phyloP scores from a whole-genome alignment of 108 stramenopile species.

The Aurantiochytrium sp. region DNA sequence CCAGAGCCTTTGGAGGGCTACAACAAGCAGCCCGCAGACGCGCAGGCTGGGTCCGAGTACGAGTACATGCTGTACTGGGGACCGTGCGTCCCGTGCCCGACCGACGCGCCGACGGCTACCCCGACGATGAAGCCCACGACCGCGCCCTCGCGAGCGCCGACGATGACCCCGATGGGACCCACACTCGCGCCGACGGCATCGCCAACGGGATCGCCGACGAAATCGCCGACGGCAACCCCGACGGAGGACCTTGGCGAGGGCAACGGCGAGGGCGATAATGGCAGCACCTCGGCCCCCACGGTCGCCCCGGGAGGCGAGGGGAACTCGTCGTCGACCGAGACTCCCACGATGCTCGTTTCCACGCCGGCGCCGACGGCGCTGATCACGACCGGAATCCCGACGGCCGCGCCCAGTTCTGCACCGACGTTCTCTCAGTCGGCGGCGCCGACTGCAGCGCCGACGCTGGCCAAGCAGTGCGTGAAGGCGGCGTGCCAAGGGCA shows the following conservation, averaged over 20 bases:
- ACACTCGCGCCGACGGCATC: neutral
- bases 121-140: neutral
- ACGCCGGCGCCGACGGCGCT: no score
- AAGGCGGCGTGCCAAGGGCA: neutral
- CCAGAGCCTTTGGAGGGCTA: neutral
- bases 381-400: no score
- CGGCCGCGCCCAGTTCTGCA: no score
- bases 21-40: no score
- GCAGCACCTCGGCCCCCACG: no score
- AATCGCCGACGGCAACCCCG: no score
- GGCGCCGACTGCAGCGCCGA: neutral
- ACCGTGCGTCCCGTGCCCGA: neutral
- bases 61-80: neutral
- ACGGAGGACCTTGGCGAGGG: no score
- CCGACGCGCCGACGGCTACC: neutral
- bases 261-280: no score
- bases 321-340: no score
- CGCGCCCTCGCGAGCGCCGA: neutral
- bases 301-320: no score
- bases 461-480: neutral
- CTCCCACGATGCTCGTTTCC: no score
- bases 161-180: neutral
- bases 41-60: neutral
- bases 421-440: neutral
- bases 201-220: neutral